These are phyloP conservation scores for Ramalina intermedia DNA, from an alignment of 495 filamentous ascomycete species.

Conservation along the genomic window DNA sequence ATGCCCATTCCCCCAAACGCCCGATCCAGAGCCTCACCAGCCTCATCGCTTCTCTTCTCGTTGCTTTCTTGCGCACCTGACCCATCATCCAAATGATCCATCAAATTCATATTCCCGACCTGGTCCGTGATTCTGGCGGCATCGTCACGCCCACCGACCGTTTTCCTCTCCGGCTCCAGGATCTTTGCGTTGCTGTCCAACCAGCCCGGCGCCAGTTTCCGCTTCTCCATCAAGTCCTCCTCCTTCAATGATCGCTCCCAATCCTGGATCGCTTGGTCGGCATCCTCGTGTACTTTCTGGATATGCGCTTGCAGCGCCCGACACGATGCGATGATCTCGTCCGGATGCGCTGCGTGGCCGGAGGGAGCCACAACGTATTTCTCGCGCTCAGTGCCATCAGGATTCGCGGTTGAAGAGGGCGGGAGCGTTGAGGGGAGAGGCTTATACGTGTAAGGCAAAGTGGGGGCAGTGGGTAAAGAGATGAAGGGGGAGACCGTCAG, in stretches of 20 bases:
- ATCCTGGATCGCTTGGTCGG: slow-evolving; percentile 45
- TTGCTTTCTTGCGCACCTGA: slow-evolving; percentile 25
- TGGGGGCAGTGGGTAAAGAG: slow-evolving; percentile 75
- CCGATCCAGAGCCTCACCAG: slow-evolving; percentile 74
- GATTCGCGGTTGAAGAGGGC: slow-evolving; percentile 49
- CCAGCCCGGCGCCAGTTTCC: slow-evolving; percentile 85
- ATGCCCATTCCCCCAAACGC: slow-evolving; percentile 63
- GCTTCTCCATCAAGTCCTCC: slow-evolving; percentile 80
- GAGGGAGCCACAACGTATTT: slow-evolving; percentile 59
- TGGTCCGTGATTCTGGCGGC: slow-evolving; percentile 9
- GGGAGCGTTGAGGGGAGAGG: slow-evolving; percentile 74
- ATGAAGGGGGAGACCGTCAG: slow-evolving; percentile 91
- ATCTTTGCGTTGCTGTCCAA: slow-evolving; percentile 78
- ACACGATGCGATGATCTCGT: slow-evolving; percentile 70
- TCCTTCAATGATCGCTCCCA: slow-evolving; percentile 60
- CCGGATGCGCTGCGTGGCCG: slow-evolving; percentile 63
- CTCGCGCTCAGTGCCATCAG: slow-evolving; percentile 29
- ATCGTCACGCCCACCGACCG: slow-evolving; percentile 12
- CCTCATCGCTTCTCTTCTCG: slow-evolving; percentile 33
- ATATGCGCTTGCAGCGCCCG: slow-evolving; percentile 62
- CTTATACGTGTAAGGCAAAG: slow-evolving; percentile 91
- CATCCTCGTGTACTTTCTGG: slow-evolving; percentile 43
- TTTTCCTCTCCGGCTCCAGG: slow-evolving; percentile 53
- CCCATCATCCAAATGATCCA: slow-evolving; percentile 27
- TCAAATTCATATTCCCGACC: slow-evolving; percentile 26